phyloP scores from a whole-genome alignment of 495 filamentous ascomycete species.

The Penicillium ucsense region DNA sequence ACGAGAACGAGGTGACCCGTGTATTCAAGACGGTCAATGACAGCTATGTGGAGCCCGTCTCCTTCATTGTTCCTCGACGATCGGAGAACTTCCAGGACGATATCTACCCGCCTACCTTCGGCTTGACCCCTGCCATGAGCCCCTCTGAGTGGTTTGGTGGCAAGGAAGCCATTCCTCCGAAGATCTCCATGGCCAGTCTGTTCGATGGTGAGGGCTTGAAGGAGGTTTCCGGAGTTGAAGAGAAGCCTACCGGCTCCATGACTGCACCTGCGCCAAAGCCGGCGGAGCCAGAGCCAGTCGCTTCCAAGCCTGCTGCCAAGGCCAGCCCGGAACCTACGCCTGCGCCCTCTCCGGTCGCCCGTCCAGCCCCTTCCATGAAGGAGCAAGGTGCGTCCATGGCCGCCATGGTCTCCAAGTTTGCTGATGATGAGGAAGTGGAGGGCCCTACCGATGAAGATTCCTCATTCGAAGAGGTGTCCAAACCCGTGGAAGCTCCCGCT shows the following conservation, averaged over 20 bases:
- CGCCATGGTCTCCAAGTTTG: constrained; percentile 72
- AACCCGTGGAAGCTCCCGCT: constrained; percentile 44
- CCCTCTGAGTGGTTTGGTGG: constrained; percentile 78
- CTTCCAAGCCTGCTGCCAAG: constrained; percentile 26
- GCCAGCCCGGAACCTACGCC: constrained; percentile 22
- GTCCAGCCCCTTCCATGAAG: constrained; percentile 57
- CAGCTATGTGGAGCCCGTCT: constrained; percentile 87
- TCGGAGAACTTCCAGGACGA: constrained; percentile 98
- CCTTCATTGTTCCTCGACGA: constrained; percentile 89
- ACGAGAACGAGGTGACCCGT: constrained; percentile 93
- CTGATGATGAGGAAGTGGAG: constrained; percentile 57
- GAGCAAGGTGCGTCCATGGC: constrained; percentile 82
- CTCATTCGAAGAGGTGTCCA: constrained; percentile 76
- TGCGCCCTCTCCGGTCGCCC: constrained; percentile 36
- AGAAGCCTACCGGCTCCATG: constrained; percentile 45
- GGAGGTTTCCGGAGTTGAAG: constrained; percentile 58
- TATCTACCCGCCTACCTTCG: constrained; percentile 80
- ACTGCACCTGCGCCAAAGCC: constrained; percentile 37
- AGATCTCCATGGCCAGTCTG: constrained; percentile 85
- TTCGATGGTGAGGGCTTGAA: constrained; percentile 74
- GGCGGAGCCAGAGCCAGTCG: constrained; percentile 40
- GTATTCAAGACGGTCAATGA: constrained; percentile 97
- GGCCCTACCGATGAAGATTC: constrained; percentile 55
- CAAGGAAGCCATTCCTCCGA: constrained; percentile 71
- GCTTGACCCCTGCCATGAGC: constrained; percentile 67